Base-by-base conservation (phyloP, 108 stramenopile genomes). In the Thalassiosira profunda region DNA sequence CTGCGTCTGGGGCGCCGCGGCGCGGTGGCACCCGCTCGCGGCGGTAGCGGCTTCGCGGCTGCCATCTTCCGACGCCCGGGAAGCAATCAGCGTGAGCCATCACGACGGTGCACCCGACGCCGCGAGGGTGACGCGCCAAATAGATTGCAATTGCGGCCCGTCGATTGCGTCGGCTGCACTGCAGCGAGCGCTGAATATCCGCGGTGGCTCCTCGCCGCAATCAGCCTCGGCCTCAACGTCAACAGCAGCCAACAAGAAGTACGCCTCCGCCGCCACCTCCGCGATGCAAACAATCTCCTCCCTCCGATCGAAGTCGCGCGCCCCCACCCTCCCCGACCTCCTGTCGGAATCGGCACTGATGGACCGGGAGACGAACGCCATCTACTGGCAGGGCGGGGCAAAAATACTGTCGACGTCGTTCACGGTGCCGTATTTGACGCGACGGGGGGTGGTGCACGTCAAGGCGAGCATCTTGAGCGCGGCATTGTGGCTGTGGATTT, bases 331-430 rank as follows among this genome's bases (percentile, higher is more conserved):
- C 14, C 66, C 67, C 17, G 23, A 53, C 29, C 58, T 65, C 7
- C 25, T 49, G 4, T 51, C 54, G 34, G 88, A 89, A 66, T 89
- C 87, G 5, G 91, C 91, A 5, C 41, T 92, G 5, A 72, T 92
- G 40, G 91, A 92, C 55, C 72, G 81, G 18, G 91, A 92, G 57
- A 92, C 88, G 14, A 88, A 85, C 23, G 63, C 82, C 18, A 84
- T 92, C 18, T 92, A 76, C 61, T 92, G 91, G 91, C 86, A 92
- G 57, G 85, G 86, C 5, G 85, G 85, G 2, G 53, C 79, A 9
- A 64, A 60, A 12, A 79, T 73, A 23, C 59, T 79, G 28, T 56
- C 73, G 10, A 57, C 77, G 14, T 67, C 74, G 0, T 31, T 80
- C n/a, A 81, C 80, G 1, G 44, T 31, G 45, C 76, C 84, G 1